These are phyloP conservation scores for Yarrowia porcina DNA, from an alignment of 805 yeast genomes.

Conservation along the genomic window DNA sequence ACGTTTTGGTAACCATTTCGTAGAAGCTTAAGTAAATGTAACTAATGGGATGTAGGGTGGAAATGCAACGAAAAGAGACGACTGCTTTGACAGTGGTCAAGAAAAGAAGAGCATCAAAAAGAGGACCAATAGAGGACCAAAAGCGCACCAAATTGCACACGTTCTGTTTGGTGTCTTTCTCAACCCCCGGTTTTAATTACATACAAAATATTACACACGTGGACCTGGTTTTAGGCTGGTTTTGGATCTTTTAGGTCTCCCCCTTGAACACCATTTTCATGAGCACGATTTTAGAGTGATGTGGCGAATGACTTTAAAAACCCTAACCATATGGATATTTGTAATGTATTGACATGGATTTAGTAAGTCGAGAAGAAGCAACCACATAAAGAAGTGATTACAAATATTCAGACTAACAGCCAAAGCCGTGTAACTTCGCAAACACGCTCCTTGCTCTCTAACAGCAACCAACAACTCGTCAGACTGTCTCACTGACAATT, in stretches of 20 bases:
- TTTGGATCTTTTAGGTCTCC: background rate
- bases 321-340: background rate
- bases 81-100: no score
- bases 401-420: no score
- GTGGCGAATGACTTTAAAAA: background rate
- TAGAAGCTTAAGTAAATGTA: background rate
- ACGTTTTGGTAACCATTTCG: background rate
- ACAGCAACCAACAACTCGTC: no score
- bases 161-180: background rate
- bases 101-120: no score
- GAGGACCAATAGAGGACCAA: no score
- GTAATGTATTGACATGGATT: background rate
- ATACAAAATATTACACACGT: background rate
- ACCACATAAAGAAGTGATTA: no score
- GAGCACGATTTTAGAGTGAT: slow-evolving; percentile 1
- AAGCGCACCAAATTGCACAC: no score
- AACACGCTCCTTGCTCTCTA: no score
- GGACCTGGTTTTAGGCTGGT: no score
- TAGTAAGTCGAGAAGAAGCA: background rate
- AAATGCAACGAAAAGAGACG: no score
- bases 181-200: background rate
- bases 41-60: no score
- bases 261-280: background rate
- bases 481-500: background rate
- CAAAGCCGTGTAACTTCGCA: no score